phyloP scores from a whole-genome alignment of 495 filamentous ascomycete species.

The Penicillium coprophilum region DNA sequence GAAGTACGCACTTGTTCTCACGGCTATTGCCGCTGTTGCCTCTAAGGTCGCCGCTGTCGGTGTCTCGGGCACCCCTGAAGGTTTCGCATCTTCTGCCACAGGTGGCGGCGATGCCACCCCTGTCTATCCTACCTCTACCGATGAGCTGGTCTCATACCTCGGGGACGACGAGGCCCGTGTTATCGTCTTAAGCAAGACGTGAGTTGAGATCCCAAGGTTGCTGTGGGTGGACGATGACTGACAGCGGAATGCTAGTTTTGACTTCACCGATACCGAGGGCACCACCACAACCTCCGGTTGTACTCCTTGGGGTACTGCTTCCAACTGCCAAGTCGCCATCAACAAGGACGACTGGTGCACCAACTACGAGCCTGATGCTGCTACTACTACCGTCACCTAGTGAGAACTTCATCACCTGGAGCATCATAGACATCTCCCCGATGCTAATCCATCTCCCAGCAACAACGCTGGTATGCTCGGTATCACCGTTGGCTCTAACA shows the following conservation, averaged over 20 bases:
- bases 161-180: slow-evolving; percentile 38
- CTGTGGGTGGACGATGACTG: not conserved
- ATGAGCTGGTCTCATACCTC: slow-evolving; percentile 46
- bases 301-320: slow-evolving; percentile 44
- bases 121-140: slow-evolving; percentile 35
- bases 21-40: slow-evolving; percentile 8
- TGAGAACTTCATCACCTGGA: not conserved
- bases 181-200: slow-evolving; percentile 39
- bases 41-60: slow-evolving; percentile 7
- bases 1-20: slow-evolving; percentile 7
- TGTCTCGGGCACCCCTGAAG: slow-evolving; percentile 37
- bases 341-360: slow-evolving; percentile 51
- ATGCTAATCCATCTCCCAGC: slow-evolving; percentile 14
- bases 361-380: slow-evolving; percentile 40
- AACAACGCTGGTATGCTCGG: slow-evolving; percentile 44
- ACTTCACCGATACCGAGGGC: slow-evolving; percentile 46
- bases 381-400: slow-evolving; percentile 40
- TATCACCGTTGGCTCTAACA: slow-evolving; percentile 48
- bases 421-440: not conserved
- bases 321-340: slow-evolving; percentile 52
- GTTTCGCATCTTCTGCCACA: slow-evolving; percentile 42
- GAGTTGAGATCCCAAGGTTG: not conserved
- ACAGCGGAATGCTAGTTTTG: slow-evolving; percentile 23
- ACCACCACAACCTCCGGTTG: slow-evolving; percentile 43
- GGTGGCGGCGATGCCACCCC: slow-evolving; percentile 45